A percentile compares a stretch with the other conserved stretches of the same genome.
Conservation (phyloP, 306 rosid species). For the Senna siamea region DNA sequence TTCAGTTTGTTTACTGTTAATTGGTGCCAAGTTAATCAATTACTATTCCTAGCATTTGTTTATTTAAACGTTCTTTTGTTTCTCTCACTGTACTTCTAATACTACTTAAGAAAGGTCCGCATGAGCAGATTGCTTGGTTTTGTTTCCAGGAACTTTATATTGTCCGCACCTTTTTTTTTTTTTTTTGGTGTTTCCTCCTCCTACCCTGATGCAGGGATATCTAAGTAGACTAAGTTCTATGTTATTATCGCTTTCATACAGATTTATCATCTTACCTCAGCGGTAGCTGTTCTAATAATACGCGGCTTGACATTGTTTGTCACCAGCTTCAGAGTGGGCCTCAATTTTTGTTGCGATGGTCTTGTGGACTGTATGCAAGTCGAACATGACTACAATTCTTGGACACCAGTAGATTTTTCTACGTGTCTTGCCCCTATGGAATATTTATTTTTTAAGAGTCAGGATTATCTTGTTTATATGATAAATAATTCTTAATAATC, state of each 20-base stretch:
- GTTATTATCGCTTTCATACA: neutral
- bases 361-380: neutral
- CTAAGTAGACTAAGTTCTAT: neutral
- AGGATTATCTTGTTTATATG: constrained; percentile 1
- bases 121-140: too few species aligned
- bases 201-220: neutral
- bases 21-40: neutral
- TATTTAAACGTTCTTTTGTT: too few species aligned
- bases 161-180: constrained; percentile 1
- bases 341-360: constrained; percentile 4
- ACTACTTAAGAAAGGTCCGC: too few species aligned
- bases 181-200: too few species aligned
- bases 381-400: neutral
- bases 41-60: too few species aligned
- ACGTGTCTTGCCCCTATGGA: too few species aligned
- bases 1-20: neutral
- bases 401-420: neutral
- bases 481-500: neutral
- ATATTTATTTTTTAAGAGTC: neutral
- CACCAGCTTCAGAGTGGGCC: neutral
- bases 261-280: neutral
- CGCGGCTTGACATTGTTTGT: neutral
- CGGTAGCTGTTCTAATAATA: constrained; percentile 6
- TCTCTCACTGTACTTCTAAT: too few species aligned
- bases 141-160: neutral